Evolutionary conservation across 2,329 filamentous ascomycete genomes (phyloP), one percentile per base, ranked within the genome.

Genomic region (Dactylellina parvicollis): DNA sequence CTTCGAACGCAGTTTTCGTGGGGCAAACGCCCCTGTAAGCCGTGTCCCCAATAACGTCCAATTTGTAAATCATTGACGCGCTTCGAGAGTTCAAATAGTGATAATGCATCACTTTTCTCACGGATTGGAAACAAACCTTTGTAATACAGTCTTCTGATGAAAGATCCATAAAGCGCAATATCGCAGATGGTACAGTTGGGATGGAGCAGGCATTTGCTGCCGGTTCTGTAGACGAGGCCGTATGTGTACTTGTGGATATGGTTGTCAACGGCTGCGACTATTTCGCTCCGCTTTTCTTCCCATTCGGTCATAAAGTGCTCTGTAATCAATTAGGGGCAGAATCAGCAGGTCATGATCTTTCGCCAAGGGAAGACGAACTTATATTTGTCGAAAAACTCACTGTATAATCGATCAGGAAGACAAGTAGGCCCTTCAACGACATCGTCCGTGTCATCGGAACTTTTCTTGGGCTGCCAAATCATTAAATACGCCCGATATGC

Each of bases 241-340:
- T 55, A 73, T 2, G 69, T 73, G 55, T 66, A 66, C 20, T 30
- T 55, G 18, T 66, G 56, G n/a, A 73, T 50, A 3, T 24, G 20
- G 3, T 49, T 36, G 30, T 66, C 46, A 3, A 66, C 60, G 7
- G 54, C 46, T 32, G 55, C 52, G n/a, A 66, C 60, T 1, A 73
- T 40, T 4, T 16, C 46, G 18, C 14, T 56, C 14, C 69, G 52
- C 34, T 66, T 66, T 16, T 60, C 46, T 49, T 73, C 69, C 69
- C 69, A 73, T 49, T 73, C 69, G 9, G 60, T 46, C 69, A 73
- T 73, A 34, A 73, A 73, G n/a, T 66, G 47, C 60, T 66, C 10
- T 59, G 28, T 12, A n/a, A 14, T 36, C 36, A 16, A 26, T 34
- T 7, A 24, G 5, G 5, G n/a, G 28, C 4, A 55, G 30, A 24